Percentiles rank a stretch among this genome's conserved stretches.
phyloP scores from a whole-genome alignment of 2,329 filamentous ascomycete species.

The Cladosporium austrohemisphaericum region DNA sequence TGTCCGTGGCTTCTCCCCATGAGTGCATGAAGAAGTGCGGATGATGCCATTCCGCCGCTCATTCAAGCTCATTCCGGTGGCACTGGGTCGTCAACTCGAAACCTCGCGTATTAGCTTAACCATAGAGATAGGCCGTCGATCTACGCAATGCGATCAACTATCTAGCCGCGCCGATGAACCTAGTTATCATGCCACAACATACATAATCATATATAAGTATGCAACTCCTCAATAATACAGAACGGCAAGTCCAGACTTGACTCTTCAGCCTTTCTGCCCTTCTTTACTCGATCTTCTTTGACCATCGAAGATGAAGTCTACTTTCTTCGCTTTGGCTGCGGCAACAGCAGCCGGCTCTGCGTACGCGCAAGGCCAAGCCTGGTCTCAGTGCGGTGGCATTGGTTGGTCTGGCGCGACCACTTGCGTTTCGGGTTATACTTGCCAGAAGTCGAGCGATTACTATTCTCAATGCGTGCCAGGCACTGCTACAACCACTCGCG shows the following conservation, averaged over 20 bases:
- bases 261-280: neutral
- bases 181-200: no score
- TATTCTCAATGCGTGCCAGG: constrained; percentile 33
- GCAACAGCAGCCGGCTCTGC: constrained; percentile 19
- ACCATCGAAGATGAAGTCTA: constrained; percentile 24
- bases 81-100: constrained; percentile 2
- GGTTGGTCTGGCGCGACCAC: constrained; percentile 29
- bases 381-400: constrained; percentile 27
- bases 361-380: constrained; percentile 19
- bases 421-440: constrained; percentile 32
- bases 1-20: neutral
- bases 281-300: neutral
- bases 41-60: neutral
- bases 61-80: constrained; percentile 11
- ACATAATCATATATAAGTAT: no score
- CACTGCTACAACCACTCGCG: constrained; percentile 16
- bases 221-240: no score
- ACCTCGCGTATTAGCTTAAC: constrained; percentile 14
- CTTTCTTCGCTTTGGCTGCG: constrained; percentile 21
- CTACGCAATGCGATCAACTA: neutral
- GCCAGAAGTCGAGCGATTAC: constrained; percentile 26
- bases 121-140: constrained; percentile 1
- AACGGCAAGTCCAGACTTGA: neutral
- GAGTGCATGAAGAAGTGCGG: neutral
- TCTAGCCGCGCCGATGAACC: no score